Conservation (phyloP, 305 asterid genomes). For the Solanum hybrid region DNA sequence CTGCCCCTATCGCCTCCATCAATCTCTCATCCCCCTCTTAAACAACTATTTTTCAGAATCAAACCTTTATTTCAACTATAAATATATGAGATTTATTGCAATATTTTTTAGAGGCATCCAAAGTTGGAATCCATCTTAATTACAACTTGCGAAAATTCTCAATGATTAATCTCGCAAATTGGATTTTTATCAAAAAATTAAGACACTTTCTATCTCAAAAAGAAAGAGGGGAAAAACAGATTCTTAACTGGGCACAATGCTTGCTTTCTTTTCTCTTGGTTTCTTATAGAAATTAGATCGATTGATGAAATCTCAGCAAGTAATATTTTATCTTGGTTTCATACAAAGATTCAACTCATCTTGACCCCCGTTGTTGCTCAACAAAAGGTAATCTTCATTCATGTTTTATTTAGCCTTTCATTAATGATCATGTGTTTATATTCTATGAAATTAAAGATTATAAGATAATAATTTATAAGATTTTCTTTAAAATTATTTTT, state of each 20-base stretch:
- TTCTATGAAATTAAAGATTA: not conserved
- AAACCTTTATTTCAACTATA: not conserved
- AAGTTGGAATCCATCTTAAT: not conserved
- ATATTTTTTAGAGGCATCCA: not conserved
- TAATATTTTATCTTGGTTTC: not conserved
- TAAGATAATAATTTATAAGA: too few relatives aligned
- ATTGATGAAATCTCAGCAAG: too few relatives aligned
- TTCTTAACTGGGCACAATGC: not conserved
- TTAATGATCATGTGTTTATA: not conserved
- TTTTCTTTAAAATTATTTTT: not conserved
- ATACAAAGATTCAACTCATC: not conserved
- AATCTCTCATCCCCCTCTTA: not conserved
- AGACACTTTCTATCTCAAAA: not conserved
- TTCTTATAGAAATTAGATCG: not conserved
- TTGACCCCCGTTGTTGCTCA: not conserved
- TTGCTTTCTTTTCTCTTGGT: not conserved
- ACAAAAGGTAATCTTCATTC: not conserved
- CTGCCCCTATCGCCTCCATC: not conserved
- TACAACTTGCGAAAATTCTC: not conserved
- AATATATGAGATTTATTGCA: not conserved
- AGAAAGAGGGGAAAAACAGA: not conserved
- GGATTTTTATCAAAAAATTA: not conserved
- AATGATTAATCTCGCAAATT: not conserved
- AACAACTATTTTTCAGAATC: not conserved
- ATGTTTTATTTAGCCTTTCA: not conserved